These are phyloP conservation scores for Auricularia heimuer DNA, from an alignment of 768 basidiomycete species.

Conservation along the genomic window DNA sequence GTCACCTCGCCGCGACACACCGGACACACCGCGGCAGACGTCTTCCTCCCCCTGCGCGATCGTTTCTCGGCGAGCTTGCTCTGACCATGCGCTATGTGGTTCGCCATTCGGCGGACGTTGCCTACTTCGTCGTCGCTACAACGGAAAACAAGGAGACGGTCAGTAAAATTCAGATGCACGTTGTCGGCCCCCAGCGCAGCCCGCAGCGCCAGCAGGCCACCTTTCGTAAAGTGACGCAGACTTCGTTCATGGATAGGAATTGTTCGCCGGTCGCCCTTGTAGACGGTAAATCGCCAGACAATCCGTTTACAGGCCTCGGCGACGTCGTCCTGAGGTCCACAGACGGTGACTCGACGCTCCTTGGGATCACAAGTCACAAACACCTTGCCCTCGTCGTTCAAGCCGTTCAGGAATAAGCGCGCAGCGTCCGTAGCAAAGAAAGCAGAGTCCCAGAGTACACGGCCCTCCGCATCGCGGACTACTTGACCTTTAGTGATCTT, in stretches of 20 bases:
- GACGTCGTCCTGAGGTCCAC: not conserved
- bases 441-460: not conserved
- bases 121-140: conserved; percentile 40
- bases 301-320: not conserved
- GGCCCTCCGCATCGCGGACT: conserved; percentile 39
- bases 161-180: conserved; percentile 38
- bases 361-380: not conserved
- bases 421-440: not conserved
- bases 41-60: conserved; percentile 6
- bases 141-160: conserved; percentile 40
- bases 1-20: conserved; percentile 56
- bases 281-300: not conserved
- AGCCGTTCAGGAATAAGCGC: not conserved
- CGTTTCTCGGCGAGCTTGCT: conserved; percentile 2
- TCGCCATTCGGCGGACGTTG: conserved; percentile 18
- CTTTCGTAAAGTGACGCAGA: conserved; percentile 13
- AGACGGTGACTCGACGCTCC: not conserved
- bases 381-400: not conserved
- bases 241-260: not conserved
- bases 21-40: conserved; percentile 37
- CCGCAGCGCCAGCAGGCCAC: conserved; percentile 37
- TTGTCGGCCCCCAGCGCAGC: conserved; percentile 48
- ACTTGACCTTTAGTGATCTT: conserved; percentile 52
- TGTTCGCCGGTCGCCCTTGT: not conserved
- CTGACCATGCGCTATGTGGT: not conserved